Conservation (phyloP, 805 yeast genomes). For the Candida qinlingensis region DNA sequence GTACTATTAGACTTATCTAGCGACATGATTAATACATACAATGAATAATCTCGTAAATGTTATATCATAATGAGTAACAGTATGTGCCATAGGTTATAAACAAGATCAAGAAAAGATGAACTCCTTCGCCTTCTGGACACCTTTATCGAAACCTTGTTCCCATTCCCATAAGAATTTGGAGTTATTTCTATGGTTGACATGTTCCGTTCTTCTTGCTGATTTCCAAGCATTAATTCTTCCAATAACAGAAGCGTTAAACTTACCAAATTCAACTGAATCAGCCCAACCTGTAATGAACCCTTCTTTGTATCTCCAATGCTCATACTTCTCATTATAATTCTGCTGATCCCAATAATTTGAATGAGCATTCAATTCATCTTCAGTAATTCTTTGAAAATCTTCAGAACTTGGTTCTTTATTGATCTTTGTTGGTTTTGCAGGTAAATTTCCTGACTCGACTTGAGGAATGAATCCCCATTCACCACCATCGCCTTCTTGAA, state of each 20-base stretch:
- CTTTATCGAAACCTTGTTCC: constrained; percentile 79
- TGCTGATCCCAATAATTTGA: constrained; percentile 61
- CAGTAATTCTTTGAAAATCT: constrained; percentile 36
- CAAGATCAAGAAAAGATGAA: background rate
- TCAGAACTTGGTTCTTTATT: constrained; percentile 34
- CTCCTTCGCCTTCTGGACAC: constrained; percentile 29
- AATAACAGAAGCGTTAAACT: constrained; percentile 60
- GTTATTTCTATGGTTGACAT: constrained; percentile 48
- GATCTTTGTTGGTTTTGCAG: constrained; percentile 26
- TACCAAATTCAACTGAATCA: constrained; percentile 66
- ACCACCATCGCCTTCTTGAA: constrained; percentile 86
- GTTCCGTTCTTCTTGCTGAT: constrained; percentile 55
- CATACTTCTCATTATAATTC: constrained; percentile 56
- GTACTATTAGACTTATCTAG: background rate
- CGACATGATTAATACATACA: background rate
- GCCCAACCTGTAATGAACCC: constrained; percentile 75
- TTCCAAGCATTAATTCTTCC: constrained; percentile 77
- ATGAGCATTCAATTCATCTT: constrained; percentile 42
- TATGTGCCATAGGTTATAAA: background rate
- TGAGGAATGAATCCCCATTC: constrained; percentile 92
- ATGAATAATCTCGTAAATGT: no score
- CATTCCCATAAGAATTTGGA: constrained; percentile 75
- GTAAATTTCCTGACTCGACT: constrained; percentile 57
- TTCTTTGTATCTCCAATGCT: constrained; percentile 75
- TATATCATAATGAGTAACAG: background rate